phyloP scores from a whole-genome alignment of 2,329 filamentous ascomycete genomes.

The Penicillium sp. region DNA sequence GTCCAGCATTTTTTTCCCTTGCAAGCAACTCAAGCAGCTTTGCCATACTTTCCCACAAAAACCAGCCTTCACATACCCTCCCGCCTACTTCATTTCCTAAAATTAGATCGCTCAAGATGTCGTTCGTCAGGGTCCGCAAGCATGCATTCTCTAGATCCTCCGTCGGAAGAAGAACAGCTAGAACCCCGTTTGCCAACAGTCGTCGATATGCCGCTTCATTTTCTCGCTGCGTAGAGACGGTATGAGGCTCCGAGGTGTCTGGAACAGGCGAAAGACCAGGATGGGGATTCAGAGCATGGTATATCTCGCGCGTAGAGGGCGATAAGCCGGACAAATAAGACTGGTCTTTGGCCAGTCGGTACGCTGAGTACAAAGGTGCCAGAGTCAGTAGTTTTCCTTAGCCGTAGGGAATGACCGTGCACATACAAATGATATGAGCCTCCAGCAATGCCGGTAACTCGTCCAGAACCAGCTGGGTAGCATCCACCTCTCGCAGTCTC shows the following conservation, averaged over 20 bases:
- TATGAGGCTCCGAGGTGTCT: slow-evolving; percentile 55
- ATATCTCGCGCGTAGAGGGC: slow-evolving; percentile 69
- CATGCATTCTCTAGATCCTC: slow-evolving; percentile 91
- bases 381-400: slow-evolving; percentile 26
- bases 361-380: slow-evolving; percentile 59
- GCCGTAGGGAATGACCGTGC: background rate
- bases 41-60: slow-evolving; percentile 82
- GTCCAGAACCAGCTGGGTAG: slow-evolving; percentile 82
- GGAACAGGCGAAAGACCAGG: slow-evolving; percentile 81
- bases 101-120: slow-evolving; percentile 89
- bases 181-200: slow-evolving; percentile 78
- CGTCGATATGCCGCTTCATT: slow-evolving; percentile 87
- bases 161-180: slow-evolving; percentile 85
- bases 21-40: slow-evolving; percentile 65
- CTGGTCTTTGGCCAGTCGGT: slow-evolving; percentile 69
- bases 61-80: slow-evolving; percentile 83
- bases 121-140: slow-evolving; percentile 79
- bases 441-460: slow-evolving; percentile 84
- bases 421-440: slow-evolving; percentile 75
- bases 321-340: slow-evolving; percentile 64
- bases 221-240: slow-evolving; percentile 65
- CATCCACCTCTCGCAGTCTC: slow-evolving; percentile 78
- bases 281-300: slow-evolving; percentile 82
- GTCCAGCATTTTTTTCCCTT: slow-evolving; percentile 24
- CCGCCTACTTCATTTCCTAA: slow-evolving; percentile 80